phyloP scores from a whole-genome alignment of 352 stramenopile genomes.

The Aphanomyces astaci region DNA sequence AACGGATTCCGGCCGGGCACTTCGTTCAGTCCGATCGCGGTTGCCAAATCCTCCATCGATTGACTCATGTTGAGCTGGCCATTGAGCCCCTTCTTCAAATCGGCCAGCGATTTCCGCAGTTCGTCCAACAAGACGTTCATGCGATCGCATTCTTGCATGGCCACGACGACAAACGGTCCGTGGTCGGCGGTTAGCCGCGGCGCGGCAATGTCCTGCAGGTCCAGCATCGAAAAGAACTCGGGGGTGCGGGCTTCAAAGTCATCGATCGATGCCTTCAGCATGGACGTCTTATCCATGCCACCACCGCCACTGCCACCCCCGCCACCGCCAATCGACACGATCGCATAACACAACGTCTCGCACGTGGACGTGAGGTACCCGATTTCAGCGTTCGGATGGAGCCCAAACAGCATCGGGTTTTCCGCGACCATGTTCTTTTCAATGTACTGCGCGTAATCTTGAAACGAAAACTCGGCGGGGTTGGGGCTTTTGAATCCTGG shows the following conservation, averaged over 20 bases:
- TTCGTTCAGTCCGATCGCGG: constrained; percentile 88
- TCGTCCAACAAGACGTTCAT: constrained; percentile 93
- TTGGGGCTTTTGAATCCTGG: constrained; percentile 92
- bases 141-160: constrained; percentile 89
- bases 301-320: constrained; percentile 39
- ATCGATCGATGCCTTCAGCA: constrained; percentile 81
- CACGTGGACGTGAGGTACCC: constrained; percentile 91
- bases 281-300: constrained; percentile 56
- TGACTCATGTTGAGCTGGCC: constrained; percentile 94
- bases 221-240: constrained; percentile 89
- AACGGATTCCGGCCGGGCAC: constrained; percentile 93
- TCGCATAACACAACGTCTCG: constrained; percentile 89
- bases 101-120: constrained; percentile 84
- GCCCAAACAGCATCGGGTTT: constrained; percentile 87
- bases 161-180: constrained; percentile 91
- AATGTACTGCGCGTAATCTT: constrained; percentile 86
- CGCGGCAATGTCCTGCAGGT: constrained; percentile 80
- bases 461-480: constrained; percentile 71
- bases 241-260: constrained; percentile 87
- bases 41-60: constrained; percentile 90
- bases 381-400: constrained; percentile 94
- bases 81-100: constrained; percentile 94
- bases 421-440: constrained; percentile 91
- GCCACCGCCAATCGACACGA: constrained; percentile 86
- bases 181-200: constrained; percentile 83